These are phyloP conservation scores for Fistulifera solaris DNA, from an alignment of 108 stramenopile genomes.

Conservation along the genomic window DNA sequence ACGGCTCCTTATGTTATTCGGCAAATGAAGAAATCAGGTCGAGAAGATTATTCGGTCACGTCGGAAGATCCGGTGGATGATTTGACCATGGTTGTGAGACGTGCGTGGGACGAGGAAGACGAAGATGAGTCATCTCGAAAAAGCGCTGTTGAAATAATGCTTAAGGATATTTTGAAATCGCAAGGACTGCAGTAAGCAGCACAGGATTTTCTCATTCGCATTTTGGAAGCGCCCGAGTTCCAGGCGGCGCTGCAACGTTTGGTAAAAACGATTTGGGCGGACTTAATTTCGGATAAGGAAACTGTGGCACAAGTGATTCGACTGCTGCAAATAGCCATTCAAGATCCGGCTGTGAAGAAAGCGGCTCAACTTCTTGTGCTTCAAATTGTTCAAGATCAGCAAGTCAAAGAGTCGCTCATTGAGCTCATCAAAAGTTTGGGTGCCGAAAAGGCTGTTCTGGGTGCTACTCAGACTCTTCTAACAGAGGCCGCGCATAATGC, in stretches of 20 bases:
- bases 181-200: conserved; percentile 37
- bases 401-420: conserved; percentile 63
- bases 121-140: too few relatives aligned
- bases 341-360: conserved; percentile 52
- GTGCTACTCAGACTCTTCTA: conserved; percentile 54
- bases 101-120: conserved; percentile 7
- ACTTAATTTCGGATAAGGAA: conserved; percentile 64
- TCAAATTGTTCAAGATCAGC: conserved; percentile 59
- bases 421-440: conserved; percentile 53
- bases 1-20: conserved; percentile 7
- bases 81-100: conserved; percentile 20
- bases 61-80: conserved; percentile 15
- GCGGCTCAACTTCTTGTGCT: conserved; percentile 50
- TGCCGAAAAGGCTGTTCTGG: conserved; percentile 42
- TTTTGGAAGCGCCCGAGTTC: conserved; percentile 53
- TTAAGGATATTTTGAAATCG: conserved; percentile 27
- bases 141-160: conserved; percentile 21
- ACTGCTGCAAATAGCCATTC: conserved; percentile 52
- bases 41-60: neutral
- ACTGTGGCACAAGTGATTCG: conserved; percentile 60
- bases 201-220: conserved; percentile 26
- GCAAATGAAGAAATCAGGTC: conserved; percentile 7
- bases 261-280: conserved; percentile 59
- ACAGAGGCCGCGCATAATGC: conserved; percentile 71
- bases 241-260: conserved; percentile 48